A percentile compares a stretch with the other conserved stretches of the same genome.
Evolutionary conservation across 139 green algal species (phyloP).

Genomic region (Chlamydomonas sphaeroides): DNA sequence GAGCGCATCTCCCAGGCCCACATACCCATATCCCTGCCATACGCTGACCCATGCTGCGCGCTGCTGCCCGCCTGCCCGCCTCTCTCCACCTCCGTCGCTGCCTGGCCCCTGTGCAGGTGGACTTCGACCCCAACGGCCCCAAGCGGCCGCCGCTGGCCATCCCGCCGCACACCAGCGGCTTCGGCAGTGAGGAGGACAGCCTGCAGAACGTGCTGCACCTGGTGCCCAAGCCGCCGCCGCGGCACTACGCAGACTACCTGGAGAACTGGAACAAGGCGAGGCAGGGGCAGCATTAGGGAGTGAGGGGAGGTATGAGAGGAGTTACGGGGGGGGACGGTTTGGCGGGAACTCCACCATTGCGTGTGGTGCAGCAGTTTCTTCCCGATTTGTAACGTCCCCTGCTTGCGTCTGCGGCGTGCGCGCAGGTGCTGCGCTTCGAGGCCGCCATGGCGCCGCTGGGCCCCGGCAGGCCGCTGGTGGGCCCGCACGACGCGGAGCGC

Average conservation of each 20-base stretch:
- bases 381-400: too few relatives aligned
- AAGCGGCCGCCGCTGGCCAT: slow-evolving; percentile 49
- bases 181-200: slow-evolving; percentile 64
- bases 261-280: slow-evolving; percentile 48
- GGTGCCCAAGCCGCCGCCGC: slow-evolving; percentile 38
- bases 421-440: slow-evolving; percentile 47
- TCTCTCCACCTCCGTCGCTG: background rate
- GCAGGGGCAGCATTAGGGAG: too few relatives aligned
- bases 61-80: background rate
- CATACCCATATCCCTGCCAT: too few relatives aligned
- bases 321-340: too few relatives aligned
- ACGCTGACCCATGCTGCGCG: too few relatives aligned
- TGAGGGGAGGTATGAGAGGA: too few relatives aligned
- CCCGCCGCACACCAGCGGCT: slow-evolving; percentile 35
- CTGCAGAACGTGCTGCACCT: slow-evolving; percentile 58
- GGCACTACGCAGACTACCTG: slow-evolving; percentile 50
- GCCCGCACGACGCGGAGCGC: slow-evolving; percentile 41
- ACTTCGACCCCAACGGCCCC: slow-evolving; percentile 47
- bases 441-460: slow-evolving; percentile 38
- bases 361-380: too few relatives aligned
- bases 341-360: too few relatives aligned
- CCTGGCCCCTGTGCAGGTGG: slow-evolving; percentile 14
- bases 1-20: too few relatives aligned
- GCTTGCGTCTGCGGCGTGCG: background rate
- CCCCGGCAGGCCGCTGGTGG: slow-evolving; percentile 33